Evolutionary conservation across 1,284 basidiomycete genomes (phyloP).

Genomic region (Salmacisia buchloeana): DNA sequence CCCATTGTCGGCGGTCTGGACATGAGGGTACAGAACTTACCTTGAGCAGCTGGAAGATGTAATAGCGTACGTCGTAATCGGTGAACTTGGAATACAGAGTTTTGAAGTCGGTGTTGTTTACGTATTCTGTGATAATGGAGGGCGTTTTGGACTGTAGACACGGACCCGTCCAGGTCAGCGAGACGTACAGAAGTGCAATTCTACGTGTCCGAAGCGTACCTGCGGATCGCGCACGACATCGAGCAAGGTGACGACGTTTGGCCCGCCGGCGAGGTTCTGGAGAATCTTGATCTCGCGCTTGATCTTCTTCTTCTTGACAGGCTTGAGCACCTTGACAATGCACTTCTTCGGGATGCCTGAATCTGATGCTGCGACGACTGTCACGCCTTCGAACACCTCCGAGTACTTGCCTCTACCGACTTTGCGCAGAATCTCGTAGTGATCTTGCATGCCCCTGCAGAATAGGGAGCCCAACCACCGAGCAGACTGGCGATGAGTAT

Average conservation of each 20-base stretch:
- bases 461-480: not conserved
- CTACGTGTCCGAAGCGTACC: conserved; percentile 30
- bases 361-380: conserved; percentile 67
- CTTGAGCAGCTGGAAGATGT: conserved; percentile 95
- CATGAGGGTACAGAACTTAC: conserved; percentile 51
- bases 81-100: conserved; percentile 89
- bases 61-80: conserved; percentile 91
- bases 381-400: conserved; percentile 89
- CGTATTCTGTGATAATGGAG: conserved; percentile 95
- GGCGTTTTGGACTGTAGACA: conserved; percentile 80
- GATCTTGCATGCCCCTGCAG: conserved; percentile 65
- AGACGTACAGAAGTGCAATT: not conserved
- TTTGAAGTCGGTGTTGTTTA: conserved; percentile 98
- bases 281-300: conserved; percentile 99
- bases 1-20: not conserved
- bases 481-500: not conserved
- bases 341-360: conserved; percentile 67
- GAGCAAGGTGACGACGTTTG: conserved; percentile 75
- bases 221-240: conserved; percentile 86
- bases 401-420: conserved; percentile 79
- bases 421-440: conserved; percentile 96
- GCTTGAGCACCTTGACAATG: conserved; percentile 97
- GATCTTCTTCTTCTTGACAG: conserved; percentile 99
- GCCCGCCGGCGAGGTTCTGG: conserved; percentile 91
- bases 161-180: too few species aligned